These are phyloP conservation scores for Citrus medica DNA, from an alignment of 345 rosid genomes.

Conservation along the genomic window DNA sequence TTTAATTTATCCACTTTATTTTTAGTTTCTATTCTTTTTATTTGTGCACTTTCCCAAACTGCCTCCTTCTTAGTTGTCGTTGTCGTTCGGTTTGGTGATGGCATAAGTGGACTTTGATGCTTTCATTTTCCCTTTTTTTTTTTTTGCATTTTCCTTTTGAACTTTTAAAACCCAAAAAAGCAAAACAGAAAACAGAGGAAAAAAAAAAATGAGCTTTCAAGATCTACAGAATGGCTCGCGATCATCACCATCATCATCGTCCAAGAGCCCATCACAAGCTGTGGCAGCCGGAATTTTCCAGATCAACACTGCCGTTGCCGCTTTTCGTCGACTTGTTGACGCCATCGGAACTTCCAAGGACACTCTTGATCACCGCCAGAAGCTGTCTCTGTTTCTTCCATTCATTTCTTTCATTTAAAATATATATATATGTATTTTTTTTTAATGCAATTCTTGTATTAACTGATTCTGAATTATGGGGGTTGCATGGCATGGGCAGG, in stretches of 20 bases:
- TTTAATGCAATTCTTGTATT: background rate
- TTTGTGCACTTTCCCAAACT: background rate
- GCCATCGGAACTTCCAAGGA: constrained; percentile 60
- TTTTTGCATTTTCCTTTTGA: too few species aligned
- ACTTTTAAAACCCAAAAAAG: too few species aligned
- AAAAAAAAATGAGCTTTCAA: constrained; percentile 52
- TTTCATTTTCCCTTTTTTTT: background rate
- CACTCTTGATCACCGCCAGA: constrained; percentile 62
- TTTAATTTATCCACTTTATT: too few species aligned
- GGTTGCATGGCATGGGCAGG: constrained; percentile 24
- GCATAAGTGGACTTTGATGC: background rate
- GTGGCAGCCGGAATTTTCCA: constrained; percentile 70
- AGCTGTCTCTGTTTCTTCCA: constrained; percentile 28
- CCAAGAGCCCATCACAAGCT: constrained; percentile 44
- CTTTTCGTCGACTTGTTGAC: constrained; percentile 63
- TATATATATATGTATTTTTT: too few species aligned
- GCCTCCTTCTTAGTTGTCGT: background rate
- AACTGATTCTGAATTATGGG: background rate
- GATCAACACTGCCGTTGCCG: constrained; percentile 64
- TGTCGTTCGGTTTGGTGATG: background rate
- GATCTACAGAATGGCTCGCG: constrained; percentile 37
- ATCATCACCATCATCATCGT: constrained; percentile 25
- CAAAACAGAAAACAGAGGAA: background rate
- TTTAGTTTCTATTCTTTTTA: too few species aligned
- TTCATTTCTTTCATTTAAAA: background rate